Base-by-base conservation (phyloP, 2,329 filamentous ascomycete genomes). In the Zasmidium citrigriseum region DNA sequence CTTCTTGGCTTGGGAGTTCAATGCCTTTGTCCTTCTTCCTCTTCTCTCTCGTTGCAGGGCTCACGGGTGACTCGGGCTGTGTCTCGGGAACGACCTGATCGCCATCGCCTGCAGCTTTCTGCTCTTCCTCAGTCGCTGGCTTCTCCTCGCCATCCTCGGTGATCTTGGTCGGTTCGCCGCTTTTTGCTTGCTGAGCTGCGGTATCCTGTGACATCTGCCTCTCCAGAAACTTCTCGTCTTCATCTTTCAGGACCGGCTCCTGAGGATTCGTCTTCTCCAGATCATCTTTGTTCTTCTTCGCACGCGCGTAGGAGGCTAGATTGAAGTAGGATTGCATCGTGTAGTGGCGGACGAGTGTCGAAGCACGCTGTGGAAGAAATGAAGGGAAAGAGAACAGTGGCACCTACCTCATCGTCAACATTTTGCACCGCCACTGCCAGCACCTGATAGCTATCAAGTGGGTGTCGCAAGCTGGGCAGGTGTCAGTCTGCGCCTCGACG, bases 141-240 rank as follows among this genome's bases (percentile, higher is more conserved):
- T 63, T 67, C 51, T 65, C 61, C 47, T 68, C 62, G 27, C 64
- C 67, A n/a, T 63, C 59, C 11, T 69, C 66, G 3, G 54, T 61
- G 41, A 67, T 61, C 54, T 60, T 60, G 3, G 68, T 66, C 1
- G 62, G 45, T 21, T 25, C 46, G 21, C 46, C 12, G 20, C 54
- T 51, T 27, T 61, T 63, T 3, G 45, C 52, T 14, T 64, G 56
- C 5, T 68, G 56, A n/a, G 53, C 60, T 25, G 64, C 62, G 47
- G 69, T 63, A 12, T 66, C 64, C 11, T 65, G 55, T 1, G 66
- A 66, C 4, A 68, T 56, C 7, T 72, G 68, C 45, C 68, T 69
- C 54, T 74, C 73, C 21, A 87, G 72, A 64, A 86, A 87, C 53
- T 78, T 75, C 64, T 86, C 82, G 61, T 87, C 85, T 66, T 86